Conservation (phyloP, 176 grass and related monocot genomes). For the Carex littledalei region DNA sequence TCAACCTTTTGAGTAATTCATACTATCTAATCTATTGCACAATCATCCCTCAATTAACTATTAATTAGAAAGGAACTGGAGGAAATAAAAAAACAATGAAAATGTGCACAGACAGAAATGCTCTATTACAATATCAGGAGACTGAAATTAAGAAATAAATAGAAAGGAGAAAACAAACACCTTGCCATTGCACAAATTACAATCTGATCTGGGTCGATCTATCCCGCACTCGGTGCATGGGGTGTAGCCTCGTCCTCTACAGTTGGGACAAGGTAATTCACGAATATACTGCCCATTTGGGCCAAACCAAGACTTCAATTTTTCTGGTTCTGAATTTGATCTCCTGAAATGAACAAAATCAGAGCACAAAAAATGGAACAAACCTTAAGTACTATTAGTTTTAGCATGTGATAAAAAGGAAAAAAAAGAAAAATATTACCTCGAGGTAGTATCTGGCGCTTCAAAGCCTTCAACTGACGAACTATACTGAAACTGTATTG, state of each 20-base stretch:
- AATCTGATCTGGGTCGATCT: conserved; percentile 70
- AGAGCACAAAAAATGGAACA: conserved; percentile 3
- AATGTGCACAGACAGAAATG: neutral
- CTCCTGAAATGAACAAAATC: conserved; percentile 28
- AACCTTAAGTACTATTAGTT: neutral
- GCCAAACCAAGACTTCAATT: conserved; percentile 76
- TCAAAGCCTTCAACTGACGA: conserved; percentile 44
- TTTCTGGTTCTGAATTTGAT: conserved; percentile 32
- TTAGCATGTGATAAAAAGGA: neutral
- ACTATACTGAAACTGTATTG: conserved; percentile 47
- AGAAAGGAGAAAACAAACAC: conserved; percentile 22
- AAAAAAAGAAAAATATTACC: conserved; percentile 22
- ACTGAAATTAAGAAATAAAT: neutral
- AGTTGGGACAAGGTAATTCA: conserved; percentile 78
- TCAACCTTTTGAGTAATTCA: neutral
- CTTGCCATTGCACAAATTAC: conserved; percentile 78
- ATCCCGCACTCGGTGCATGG: conserved; percentile 72
- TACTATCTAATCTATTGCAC: neutral
- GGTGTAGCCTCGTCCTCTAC: conserved; percentile 80
- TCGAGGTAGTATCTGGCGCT: conserved; percentile 19
- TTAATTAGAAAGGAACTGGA: neutral
- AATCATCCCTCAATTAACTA: neutral
- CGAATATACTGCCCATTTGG: conserved; percentile 94
- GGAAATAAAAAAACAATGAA: neutral
- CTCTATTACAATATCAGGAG: neutral